A percentile compares a stretch with the other conserved stretches of the same genome.
phyloP scores from a whole-genome alignment of 192 early-diverging fungal genomes.

The Jimgerdemannia lactiflua region DNA sequence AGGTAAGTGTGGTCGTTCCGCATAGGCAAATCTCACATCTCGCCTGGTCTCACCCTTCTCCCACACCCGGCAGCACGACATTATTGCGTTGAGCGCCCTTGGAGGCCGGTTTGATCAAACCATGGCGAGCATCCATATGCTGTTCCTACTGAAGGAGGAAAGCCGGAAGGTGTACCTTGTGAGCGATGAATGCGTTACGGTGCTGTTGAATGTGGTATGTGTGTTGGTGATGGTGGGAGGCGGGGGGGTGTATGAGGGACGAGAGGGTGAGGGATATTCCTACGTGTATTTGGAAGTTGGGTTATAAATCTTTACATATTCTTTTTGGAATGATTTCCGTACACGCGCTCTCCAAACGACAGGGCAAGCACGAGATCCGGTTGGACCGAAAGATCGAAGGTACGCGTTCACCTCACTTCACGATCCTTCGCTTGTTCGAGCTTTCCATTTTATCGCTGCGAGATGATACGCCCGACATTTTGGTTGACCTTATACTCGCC shows the following conservation, averaged over 20 bases:
- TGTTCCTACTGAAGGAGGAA: conserved; percentile 60
- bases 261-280: too few relatives aligned
- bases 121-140: conserved; percentile 72
- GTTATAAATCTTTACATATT: too few relatives aligned
- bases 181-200: conserved; percentile 71
- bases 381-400: conserved; percentile 63
- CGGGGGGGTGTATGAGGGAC: neutral
- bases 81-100: conserved; percentile 80
- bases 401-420: neutral
- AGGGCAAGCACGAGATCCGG: conserved; percentile 67
- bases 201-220: conserved; percentile 63
- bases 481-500: neutral
- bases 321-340: neutral
- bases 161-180: conserved; percentile 58
- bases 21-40: too few relatives aligned
- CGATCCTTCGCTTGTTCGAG: too few relatives aligned
- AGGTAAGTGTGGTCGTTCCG: neutral
- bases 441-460: too few relatives aligned
- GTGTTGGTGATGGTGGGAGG: neutral
- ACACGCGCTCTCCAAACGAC: neutral
- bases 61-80: conserved; percentile 30
- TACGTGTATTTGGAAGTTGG: too few relatives aligned
- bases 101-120: conserved; percentile 91
- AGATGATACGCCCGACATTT: too few relatives aligned
- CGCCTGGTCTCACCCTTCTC: neutral